Percentiles rank a stretch among this genome's conserved stretches.
phyloP scores from a whole-genome alignment of 2,329 filamentous ascomycete species.

The Emydomyces testavorans region DNA sequence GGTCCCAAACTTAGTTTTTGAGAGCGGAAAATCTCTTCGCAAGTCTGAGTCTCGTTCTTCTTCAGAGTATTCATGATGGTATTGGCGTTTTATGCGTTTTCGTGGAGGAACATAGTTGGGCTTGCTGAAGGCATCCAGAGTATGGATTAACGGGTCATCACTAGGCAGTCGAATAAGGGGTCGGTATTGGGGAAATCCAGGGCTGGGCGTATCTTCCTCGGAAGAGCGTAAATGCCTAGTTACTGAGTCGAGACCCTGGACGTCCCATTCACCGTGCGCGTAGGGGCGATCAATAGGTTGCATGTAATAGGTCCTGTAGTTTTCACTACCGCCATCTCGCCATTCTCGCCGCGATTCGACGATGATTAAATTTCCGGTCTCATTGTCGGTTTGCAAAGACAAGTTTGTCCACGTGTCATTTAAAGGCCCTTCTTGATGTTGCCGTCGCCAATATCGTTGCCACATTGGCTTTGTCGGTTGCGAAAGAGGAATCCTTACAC shows the following conservation, averaged over 20 bases:
- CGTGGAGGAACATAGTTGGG: constrained; percentile 28
- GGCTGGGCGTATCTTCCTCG: constrained; percentile 2
- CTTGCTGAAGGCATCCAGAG: constrained; percentile 21
- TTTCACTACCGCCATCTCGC: constrained; percentile 45
- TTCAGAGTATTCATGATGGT: constrained; percentile 31
- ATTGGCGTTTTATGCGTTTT: constrained; percentile 30
- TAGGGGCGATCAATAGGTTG: constrained; percentile 26
- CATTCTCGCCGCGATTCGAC: constrained; percentile 61
- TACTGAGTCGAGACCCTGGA: constrained; percentile 1
- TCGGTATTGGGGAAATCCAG: constrained; percentile 15
- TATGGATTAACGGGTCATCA: constrained; percentile 24
- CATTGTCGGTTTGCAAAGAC: constrained; percentile 49
- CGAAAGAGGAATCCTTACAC: constrained; percentile 49
- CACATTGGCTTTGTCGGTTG: constrained; percentile 37
- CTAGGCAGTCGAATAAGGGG: constrained; percentile 16
- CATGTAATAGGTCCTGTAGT: constrained; percentile 55
- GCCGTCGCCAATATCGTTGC: constrained; percentile 52
- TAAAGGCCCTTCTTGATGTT: constrained; percentile 58
- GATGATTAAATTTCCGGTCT: constrained; percentile 47
- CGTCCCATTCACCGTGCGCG: constrained; percentile 13
- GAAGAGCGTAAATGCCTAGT: neutral
- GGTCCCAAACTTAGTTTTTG: constrained; percentile 34
- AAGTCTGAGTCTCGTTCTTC: constrained; percentile 16
- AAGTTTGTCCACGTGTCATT: constrained; percentile 64
- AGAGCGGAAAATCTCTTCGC: constrained; percentile 34